Evolutionary conservation across 192 early-diverging fungal species (phyloP), one percentile per base, ranked within the genome.

Genomic region (Funneliformis geosporum): DNA sequence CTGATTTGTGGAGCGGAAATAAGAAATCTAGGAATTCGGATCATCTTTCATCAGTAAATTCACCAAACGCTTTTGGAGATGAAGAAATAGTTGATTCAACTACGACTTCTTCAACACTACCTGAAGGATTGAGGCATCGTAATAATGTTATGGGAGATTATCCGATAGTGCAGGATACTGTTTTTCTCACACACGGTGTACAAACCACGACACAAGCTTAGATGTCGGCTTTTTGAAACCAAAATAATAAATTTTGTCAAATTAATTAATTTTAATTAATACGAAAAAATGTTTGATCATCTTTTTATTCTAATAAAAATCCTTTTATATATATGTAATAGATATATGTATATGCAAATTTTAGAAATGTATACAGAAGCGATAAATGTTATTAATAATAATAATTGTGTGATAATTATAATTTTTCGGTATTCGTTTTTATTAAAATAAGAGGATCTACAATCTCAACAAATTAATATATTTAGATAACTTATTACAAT

Each of bases 401-500:
- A n/a, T n/a, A n/a, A n/a, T n/a, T n/a, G 0, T 33, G 33, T 33
- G 33, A 21, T 11, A 21, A 18, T 1, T 55, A n/a, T 18, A 55
- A 55, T 21, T 21, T 55, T 55, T 55, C 5, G 21, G 16, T 55
- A 18, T 55, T 55, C 33, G 33, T 50, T 55, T 18, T 2, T n/a
- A 55, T 55, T 55, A 55, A 50, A 50, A 55, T 55, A 55, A 11
- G 21, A 18, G 16, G 5, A 50, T 50, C 47, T 18, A 55, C 4
- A 47, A 47, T 47, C n/a, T n/a, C n/a, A 33, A 33, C 33, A 33
- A 33, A 33, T 33, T 33, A 33, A 33, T 33, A 33, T 33, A 33
- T 50, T 50, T 50, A 0, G 3, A 5, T 55, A 18, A 18, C 3
- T 62, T 39, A 47, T 92, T 95, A 97, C 86, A 97, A 90, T 91